Percentiles rank a stretch among this genome's conserved stretches.
Conservation (phyloP, 768 basidiomycete species). For the Agaricus bisporus region DNA sequence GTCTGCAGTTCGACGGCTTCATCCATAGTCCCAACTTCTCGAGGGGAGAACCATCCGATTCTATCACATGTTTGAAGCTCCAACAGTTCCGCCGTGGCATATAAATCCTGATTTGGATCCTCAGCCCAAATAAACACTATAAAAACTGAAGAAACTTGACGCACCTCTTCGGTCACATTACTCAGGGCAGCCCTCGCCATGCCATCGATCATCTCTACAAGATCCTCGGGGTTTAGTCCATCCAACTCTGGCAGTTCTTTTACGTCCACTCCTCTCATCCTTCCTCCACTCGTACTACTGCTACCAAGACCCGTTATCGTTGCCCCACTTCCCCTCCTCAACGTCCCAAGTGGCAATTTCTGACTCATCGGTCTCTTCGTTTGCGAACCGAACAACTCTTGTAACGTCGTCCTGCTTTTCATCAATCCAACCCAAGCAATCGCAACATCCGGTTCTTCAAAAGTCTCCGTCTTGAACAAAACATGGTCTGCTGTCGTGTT, state of each 20-base stretch:
- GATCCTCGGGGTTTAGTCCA: conserved; percentile 53
- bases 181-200: conserved; percentile 72
- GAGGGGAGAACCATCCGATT: conserved; percentile 67
- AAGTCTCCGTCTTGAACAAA: conserved; percentile 34
- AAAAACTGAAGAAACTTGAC: conserved; percentile 9
- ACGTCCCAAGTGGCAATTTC: neutral
- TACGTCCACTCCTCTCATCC: conserved; percentile 30
- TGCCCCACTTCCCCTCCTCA: conserved; percentile 4
- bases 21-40: conserved; percentile 46
- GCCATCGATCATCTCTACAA: conserved; percentile 74
- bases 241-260: conserved; percentile 60
- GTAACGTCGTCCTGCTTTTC: conserved; percentile 35
- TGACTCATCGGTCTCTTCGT: conserved; percentile 51
- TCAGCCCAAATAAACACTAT: conserved; percentile 5
- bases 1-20: conserved; percentile 77
- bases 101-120: conserved; percentile 52
- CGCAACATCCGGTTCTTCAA: conserved; percentile 37
- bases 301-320: conserved; percentile 9
- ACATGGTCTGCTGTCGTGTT: conserved; percentile 47
- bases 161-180: conserved; percentile 74
- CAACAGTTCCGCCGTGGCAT: conserved; percentile 69
- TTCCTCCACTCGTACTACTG: conserved; percentile 19
- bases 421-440: conserved; percentile 41
- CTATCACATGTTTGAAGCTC: conserved; percentile 78
- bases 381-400: conserved; percentile 43